Evolutionary conservation across 768 basidiomycete species (phyloP).

Genomic region (Cystofilobasidium macerans): DNA sequence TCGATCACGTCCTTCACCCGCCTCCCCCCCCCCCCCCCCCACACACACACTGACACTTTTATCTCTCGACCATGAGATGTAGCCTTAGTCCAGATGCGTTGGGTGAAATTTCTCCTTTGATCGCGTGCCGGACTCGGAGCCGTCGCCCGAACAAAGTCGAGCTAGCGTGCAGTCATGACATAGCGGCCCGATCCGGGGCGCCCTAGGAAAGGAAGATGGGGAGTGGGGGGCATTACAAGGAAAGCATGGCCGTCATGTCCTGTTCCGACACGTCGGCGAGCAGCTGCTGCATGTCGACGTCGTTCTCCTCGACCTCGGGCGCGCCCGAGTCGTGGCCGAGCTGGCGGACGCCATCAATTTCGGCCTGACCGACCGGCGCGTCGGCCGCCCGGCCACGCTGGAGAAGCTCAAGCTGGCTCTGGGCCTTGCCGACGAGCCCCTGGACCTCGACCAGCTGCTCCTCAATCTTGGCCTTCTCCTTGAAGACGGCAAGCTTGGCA

Average conservation of each 20-base stretch:
- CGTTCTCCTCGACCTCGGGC: neutral
- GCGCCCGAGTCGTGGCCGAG: neutral
- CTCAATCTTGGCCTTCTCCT: constrained; percentile 49
- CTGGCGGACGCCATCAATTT: neutral
- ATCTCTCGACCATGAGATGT: no score
- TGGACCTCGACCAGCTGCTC: constrained; percentile 35
- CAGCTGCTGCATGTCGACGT: neutral
- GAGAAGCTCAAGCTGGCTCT: constrained; percentile 9
- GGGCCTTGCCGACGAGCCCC: constrained; percentile 26
- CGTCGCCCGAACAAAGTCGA: no score
- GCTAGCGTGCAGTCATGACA: no score
- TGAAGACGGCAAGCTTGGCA: constrained; percentile 63
- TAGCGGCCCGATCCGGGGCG: no score
- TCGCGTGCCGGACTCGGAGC: no score
- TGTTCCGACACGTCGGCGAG: neutral
- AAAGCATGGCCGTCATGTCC: neutral
- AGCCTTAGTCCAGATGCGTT: no score
- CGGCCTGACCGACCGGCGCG: neutral
- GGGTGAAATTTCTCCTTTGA: no score
- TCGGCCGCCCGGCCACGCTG: neutral
- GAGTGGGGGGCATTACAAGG: no score
- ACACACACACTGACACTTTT: no score
- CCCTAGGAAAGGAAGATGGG: no score
- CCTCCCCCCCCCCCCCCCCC: no score
- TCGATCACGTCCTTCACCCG: no score